Base-by-base conservation (phyloP, 768 basidiomycete genomes). In the Kwoniella dejecticola region DNA sequence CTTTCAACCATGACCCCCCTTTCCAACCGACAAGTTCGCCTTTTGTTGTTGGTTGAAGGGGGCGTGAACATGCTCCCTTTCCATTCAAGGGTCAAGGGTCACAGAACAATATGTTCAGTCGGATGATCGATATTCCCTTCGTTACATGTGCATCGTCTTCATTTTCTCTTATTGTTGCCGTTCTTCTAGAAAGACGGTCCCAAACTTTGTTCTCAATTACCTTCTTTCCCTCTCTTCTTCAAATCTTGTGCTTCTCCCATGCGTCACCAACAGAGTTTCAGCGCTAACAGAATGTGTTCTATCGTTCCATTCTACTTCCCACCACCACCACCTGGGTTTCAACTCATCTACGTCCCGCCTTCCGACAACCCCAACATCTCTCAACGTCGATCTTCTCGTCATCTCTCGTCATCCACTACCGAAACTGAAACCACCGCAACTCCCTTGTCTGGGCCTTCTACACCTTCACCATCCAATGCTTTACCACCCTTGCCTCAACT, bases 261-360 rank as follows among this genome's bases (percentile, higher is more conserved):
- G 55, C 8, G 27, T 30, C 2, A 46, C 38, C 53, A 2, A 42
- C 23, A 42, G 53, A 40, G 24, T 17, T 15, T n/a, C 24, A 31
- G 29, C 30, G 55, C 54, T 57, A 42, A 63, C 54, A 57, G 40
- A 21, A 64, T 72, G 58, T 64, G 50, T 33, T 65, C 63, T 44
- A 60, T 59, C 42, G 63, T 60, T 33, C 52, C 46, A 13, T 62
- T 67, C 48, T 68, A 60, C 47, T 62, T 61, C 10, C 70, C 70
- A 48, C 48, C 58, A 31, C 54, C 66, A n/a, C 71, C 69, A 23
- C 70, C 70, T 17, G 55, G 49, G 11, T 68, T 66, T 44, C 67
- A 57, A 60, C 50, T 71, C 38, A 48, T 71, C 42, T 71, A 68
- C 38, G 57, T 66, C 13, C 66, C 71, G 17, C 57, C 65, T 24